Conservation (phyloP, 768 basidiomycete genomes). For the Amanita pallidorosea region DNA sequence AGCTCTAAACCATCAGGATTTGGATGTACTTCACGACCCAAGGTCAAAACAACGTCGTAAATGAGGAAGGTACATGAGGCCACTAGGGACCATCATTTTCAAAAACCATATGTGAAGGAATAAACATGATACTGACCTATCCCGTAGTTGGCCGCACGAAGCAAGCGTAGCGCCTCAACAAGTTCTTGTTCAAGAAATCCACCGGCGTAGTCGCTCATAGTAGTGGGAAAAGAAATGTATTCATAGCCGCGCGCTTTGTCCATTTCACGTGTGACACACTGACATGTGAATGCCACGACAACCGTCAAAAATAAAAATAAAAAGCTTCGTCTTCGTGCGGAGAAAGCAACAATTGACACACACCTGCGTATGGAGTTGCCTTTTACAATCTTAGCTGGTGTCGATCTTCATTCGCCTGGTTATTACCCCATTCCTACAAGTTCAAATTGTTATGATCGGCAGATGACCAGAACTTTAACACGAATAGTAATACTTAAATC, state of each 20-base stretch:
- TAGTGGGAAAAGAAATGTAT: neutral
- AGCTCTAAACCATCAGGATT: neutral
- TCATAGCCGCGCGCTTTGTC: neutral
- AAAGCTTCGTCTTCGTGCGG: too few species aligned
- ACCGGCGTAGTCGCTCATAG: neutral
- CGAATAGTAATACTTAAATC: too few species aligned
- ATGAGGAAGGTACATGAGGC: neutral
- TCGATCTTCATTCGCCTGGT: too few species aligned
- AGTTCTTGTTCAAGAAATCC: neutral
- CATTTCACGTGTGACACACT: too few species aligned
- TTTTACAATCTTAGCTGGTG: too few species aligned
- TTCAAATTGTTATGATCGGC: too few species aligned
- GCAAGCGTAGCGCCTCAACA: neutral
- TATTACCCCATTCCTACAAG: too few species aligned
- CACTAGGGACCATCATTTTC: neutral
- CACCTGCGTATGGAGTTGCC: too few species aligned
- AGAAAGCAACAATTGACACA: too few species aligned
- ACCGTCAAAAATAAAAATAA: too few species aligned
- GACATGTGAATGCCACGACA: too few species aligned
- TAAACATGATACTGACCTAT: neutral
- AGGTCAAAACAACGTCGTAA: neutral
- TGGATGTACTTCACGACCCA: neutral
- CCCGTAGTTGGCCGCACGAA: neutral
- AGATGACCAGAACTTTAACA: too few species aligned
- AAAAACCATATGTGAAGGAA: neutral